These are phyloP conservation scores for Apiospora rasikravindrae DNA, from an alignment of 2,329 filamentous ascomycete genomes.

Conservation along the genomic window DNA sequence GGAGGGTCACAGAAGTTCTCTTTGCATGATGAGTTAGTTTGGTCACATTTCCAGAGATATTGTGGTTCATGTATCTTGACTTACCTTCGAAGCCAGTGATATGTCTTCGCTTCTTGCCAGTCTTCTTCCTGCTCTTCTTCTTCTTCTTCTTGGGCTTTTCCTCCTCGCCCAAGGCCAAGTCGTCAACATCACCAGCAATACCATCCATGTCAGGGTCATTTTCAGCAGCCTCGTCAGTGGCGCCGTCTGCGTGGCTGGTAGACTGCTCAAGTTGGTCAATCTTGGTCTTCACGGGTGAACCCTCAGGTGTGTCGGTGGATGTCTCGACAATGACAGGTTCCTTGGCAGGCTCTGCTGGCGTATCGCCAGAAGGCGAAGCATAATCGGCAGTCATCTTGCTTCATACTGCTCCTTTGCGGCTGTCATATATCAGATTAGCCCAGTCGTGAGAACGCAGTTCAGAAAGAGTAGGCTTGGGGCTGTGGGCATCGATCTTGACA, in stretches of 20 bases:
- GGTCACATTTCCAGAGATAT: neutral
- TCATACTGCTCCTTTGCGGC: neutral
- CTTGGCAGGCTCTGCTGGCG: neutral
- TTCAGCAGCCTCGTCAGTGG: neutral
- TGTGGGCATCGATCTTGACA: neutral
- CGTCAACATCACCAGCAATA: neutral
- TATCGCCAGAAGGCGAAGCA: neutral
- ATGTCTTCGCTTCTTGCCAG: slow-evolving; percentile 46
- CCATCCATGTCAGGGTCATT: neutral
- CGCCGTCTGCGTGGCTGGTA: neutral
- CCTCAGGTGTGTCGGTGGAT: neutral
- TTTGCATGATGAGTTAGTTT: slow-evolving; percentile 34
- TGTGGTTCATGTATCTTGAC: slow-evolving; percentile 21
- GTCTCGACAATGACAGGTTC: neutral
- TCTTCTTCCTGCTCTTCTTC: slow-evolving; percentile 40
- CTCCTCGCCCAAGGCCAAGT: slow-evolving; percentile 7
- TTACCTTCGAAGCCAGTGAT: slow-evolving; percentile 73
- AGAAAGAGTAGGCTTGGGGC: neutral
- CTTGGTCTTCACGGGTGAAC: neutral
- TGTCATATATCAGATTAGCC: neutral
- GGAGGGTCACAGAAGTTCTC: slow-evolving; percentile 83
- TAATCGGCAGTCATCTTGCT: neutral
- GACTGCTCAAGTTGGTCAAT: neutral
- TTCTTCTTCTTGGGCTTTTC: slow-evolving; percentile 46
- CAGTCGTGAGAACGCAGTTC: no score